Evolutionary conservation across 345 rosid species (phyloP).

Genomic region (Lepidium africanum): DNA sequence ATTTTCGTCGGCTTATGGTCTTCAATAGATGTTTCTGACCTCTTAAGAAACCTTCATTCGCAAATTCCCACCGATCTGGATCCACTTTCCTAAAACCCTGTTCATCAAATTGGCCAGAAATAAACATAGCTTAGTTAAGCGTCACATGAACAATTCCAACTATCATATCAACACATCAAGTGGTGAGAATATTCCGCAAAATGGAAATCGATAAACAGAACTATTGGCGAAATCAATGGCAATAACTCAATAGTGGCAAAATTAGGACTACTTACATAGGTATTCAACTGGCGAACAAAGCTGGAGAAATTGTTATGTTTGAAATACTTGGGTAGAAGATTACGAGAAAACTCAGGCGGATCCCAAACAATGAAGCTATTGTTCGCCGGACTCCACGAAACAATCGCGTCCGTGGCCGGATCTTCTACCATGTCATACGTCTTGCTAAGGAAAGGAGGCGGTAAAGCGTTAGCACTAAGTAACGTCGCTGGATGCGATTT

Average conservation of each 20-base stretch:
- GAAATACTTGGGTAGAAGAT: conserved; percentile 73
- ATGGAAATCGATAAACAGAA: neutral
- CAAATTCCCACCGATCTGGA: conserved; percentile 55
- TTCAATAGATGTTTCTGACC: conserved; percentile 42
- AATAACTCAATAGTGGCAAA: neutral
- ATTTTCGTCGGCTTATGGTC: conserved; percentile 37
- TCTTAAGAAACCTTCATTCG: conserved; percentile 29
- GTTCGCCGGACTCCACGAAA: conserved; percentile 75
- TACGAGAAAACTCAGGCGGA: conserved; percentile 76
- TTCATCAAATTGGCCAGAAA: neutral
- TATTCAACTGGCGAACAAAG: conserved; percentile 85
- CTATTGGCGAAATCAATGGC: neutral
- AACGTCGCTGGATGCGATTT: conserved; percentile 40
- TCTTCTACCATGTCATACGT: conserved; percentile 95
- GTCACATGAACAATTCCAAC: neutral
- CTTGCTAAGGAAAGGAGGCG: conserved; percentile 85
- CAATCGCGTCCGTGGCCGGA: conserved; percentile 58
- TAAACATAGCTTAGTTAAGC: neutral
- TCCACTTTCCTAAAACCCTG: conserved; percentile 39
- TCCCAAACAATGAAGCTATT: conserved; percentile 90
- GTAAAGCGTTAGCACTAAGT: conserved; percentile 38
- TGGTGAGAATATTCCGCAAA: neutral
- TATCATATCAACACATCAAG: neutral
- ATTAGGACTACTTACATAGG: conserved; percentile 46
- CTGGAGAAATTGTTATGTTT: conserved; percentile 93